Base-by-base conservation (phyloP, 129 eudicot species). In the Tagetes erecta region DNA sequence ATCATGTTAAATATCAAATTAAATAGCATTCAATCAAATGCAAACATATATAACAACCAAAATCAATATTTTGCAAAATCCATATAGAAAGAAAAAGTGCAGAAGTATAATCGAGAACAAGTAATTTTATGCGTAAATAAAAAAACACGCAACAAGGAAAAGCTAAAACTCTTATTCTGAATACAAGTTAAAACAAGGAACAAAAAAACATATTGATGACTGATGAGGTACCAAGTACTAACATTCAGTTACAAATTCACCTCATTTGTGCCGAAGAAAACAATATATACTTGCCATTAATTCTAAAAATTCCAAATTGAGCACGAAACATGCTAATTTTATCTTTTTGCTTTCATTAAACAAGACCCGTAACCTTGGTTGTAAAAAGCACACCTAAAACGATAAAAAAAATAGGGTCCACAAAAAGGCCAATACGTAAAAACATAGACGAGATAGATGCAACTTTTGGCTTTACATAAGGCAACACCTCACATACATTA, bases 1-100 rank as follows among this genome's bases (percentile, higher is more conserved):
- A 82, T 39, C 73, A 75, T 34, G 52, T 75, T 51, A 38, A 3
- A 71, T 27, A 77, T 9, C 76, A 64, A 33, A 63, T 20, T 33
- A 55, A 8, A 2, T 64, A 2, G 14, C 35, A 40, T 2, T 14
- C 46, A 59, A 34, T 6, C 41, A 58, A 10, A 59, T 34, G 39
- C 39, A 9, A 59, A 59, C 33, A 9, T 8, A 10, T 59, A 33
- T 59, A 2, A 59, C 6, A 33, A 34, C 14, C 64, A 60, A 35
- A 34, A 60, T 60, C 42, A 60, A 9, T 35, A 8, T 36, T 60
- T 34, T 35, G 39, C 44, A 53, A 53, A 53, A 53, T 53, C 59
- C 6, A n/a, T 52, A 27, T 45, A 27, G 55, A 74, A 52, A 38
- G 71, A n/a, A 52, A 52, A 5, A 14, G 33, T n/a, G 58, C 30